Evolutionary conservation across 2,329 filamentous ascomycete genomes (phyloP).

Genomic region (Scedosporium apiospermum): DNA sequence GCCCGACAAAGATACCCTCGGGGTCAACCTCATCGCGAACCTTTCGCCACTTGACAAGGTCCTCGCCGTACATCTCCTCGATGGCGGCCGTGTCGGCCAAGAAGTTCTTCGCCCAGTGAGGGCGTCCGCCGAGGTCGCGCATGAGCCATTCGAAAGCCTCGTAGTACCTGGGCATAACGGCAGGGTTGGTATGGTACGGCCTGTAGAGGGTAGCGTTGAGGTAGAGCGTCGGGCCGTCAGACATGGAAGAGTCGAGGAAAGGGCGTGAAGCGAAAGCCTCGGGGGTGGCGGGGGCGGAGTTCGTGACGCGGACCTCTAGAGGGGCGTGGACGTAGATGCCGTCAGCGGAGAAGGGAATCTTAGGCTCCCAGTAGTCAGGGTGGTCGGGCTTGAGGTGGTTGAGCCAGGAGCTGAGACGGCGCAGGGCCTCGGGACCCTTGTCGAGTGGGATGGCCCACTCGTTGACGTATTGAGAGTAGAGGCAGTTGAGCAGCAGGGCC

Average conservation of each 20-base stretch:
- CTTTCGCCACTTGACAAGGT: conserved; percentile 56
- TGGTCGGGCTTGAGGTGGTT: conserved; percentile 54
- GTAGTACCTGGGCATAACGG: conserved; percentile 70
- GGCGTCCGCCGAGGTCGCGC: conserved; percentile 70
- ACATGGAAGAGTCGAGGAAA: conserved; percentile 59
- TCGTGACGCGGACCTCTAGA: conserved; percentile 78
- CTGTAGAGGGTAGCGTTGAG: conserved; percentile 86
- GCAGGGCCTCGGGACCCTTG: conserved; percentile 79
- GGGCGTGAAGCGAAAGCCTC: conserved; percentile 22
- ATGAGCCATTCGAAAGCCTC: conserved; percentile 86
- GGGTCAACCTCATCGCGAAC: conserved; percentile 65
- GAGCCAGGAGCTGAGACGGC: conserved; percentile 78
- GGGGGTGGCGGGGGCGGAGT: conserved; percentile 41
- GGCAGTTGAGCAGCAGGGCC: conserved; percentile 89
- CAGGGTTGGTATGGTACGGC: conserved; percentile 69
- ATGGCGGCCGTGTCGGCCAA: conserved; percentile 51
- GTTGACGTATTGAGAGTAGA: conserved; percentile 98
- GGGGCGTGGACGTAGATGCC: conserved; percentile 82
- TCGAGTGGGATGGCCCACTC: conserved; percentile 90
- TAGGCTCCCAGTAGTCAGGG: conserved; percentile 50
- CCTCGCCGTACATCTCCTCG: conserved; percentile 57
- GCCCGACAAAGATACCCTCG: conserved; percentile 78
- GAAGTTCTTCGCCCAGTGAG: conserved; percentile 95
- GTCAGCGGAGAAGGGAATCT: conserved; percentile 72
- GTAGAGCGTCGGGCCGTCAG: conserved; percentile 67